phyloP scores from a whole-genome alignment of 1,139 yeast species.

The Debaryomycetaceae sp. region DNA sequence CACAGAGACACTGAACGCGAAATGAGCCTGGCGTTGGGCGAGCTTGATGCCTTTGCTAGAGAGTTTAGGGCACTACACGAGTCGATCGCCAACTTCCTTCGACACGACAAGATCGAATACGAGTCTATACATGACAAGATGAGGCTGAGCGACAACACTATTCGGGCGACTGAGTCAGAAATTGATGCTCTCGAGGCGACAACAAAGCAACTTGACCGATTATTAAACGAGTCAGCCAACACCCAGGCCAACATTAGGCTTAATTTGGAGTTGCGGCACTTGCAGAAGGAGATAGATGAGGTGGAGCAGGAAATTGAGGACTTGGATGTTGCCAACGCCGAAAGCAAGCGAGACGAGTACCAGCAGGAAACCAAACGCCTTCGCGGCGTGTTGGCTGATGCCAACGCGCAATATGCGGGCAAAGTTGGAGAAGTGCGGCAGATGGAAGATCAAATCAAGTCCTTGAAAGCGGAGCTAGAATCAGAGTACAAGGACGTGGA shows the following conservation, averaged over 20 bases:
- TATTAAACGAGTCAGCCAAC: constrained; percentile 31
- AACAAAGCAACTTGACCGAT: constrained; percentile 23
- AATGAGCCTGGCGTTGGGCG: constrained; percentile 8
- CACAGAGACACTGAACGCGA: constrained; percentile 19
- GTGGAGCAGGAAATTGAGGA: constrained; percentile 24
- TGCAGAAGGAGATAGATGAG: constrained; percentile 23
- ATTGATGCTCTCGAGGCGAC: constrained; percentile 8
- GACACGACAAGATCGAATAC: constrained; percentile 16
- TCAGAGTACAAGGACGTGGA: constrained; percentile 72
- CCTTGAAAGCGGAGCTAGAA: constrained; percentile 53
- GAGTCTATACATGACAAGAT: constrained; percentile 30
- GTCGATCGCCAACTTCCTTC: constrained; percentile 11
- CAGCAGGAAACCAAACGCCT: constrained; percentile 54
- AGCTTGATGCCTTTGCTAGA: constrained; percentile 7
- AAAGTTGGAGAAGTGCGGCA: constrained; percentile 84
- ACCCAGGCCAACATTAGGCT: constrained; percentile 35
- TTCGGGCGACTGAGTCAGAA: constrained; percentile 8
- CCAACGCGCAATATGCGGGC: constrained; percentile 71
- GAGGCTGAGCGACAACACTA: constrained; percentile 22
- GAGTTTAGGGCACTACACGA: constrained; percentile 6
- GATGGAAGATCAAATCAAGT: constrained; percentile 64
- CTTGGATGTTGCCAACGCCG: constrained; percentile 57
- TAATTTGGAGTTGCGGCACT: constrained; percentile 35
- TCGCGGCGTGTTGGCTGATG: constrained; percentile 49
- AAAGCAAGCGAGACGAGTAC: constrained; percentile 57